Base-by-base conservation (phyloP, 495 filamentous ascomycete species). In the Hyaloscypha variabilis region DNA sequence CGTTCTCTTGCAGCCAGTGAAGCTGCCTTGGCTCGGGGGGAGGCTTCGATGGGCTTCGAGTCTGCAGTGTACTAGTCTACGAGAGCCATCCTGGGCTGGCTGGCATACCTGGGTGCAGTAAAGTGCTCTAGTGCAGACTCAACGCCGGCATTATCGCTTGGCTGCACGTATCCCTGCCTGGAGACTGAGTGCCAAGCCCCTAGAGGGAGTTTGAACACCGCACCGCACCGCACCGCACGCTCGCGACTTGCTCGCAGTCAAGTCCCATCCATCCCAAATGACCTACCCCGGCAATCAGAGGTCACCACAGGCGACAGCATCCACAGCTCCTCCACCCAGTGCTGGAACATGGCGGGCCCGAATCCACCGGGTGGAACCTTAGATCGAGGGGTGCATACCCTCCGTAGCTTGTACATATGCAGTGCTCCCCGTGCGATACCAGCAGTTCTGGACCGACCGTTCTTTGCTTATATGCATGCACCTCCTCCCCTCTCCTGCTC, bases 311-410 rank as follows among this genome's bases (percentile, higher is more conserved):
- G n/a, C n/a, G n/a, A n/a, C 5, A 36, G 31, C 31, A 36, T 19
- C 4, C 10, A 46, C 39, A 17, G 11, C 3, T 46, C 39, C 39
- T 8, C n/a, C 39, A 21, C 11, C 24, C 34, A n/a, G n/a, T 34
- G 13, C 1, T 53, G 24, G 30, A 36, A 36, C 42, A 53, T 14
- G 46, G 42, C 34, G 25, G 57, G 17, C 54, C 64, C 60, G 61
- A 68, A 68, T 19, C 23, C 39, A 51, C 66, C 66, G 42, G 66
- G 66, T 64, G 31, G 30, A 34, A 59, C 60, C 66, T 49, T 24
- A 63, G 60, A 68, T 64, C 66, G 66, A 68, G 66, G 61, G 66
- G 54, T 64, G 57, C 36, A 66, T 60, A 21, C 21, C 21, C 46
- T 30, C 34, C 46, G 54, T 8, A 34, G 31, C 31, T 3, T 34